phyloP scores from a whole-genome alignment of 2,329 filamentous ascomycete genomes.

The Fusarium mexicanum region DNA sequence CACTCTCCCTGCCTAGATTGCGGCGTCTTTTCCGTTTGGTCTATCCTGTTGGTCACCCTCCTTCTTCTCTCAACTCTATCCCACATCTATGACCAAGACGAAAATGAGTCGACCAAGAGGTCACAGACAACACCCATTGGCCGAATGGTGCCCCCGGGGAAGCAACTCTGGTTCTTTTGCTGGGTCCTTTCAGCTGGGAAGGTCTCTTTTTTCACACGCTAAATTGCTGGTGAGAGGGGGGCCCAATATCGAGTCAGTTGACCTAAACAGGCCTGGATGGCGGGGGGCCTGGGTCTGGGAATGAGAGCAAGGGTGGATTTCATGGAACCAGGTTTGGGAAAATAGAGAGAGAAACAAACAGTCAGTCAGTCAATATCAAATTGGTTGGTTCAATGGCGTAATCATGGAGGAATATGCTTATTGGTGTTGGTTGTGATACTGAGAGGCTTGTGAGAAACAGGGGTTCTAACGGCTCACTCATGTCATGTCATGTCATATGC shows the following conservation, averaged over 20 bases:
- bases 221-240: conserved; percentile 25
- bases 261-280: conserved; percentile 28
- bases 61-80: conserved; percentile 13
- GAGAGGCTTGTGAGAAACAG: conserved; percentile 9
- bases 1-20: neutral
- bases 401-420: conserved; percentile 10
- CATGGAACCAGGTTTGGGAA: conserved; percentile 2
- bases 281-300: conserved; percentile 17
- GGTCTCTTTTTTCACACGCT: conserved; percentile 24
- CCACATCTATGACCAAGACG: neutral
- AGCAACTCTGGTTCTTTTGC: conserved; percentile 23
- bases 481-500: conserved; percentile 13
- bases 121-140: conserved; percentile 22
- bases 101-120: conserved; percentile 12
- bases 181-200: conserved; percentile 34
- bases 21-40: conserved; percentile 35
- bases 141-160: conserved; percentile 20
- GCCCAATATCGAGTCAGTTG: conserved; percentile 38
- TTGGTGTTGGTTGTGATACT: conserved; percentile 9
- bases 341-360: conserved; percentile 9
- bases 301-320: conserved; percentile 5
- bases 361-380: neutral
- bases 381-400: conserved; percentile 1
- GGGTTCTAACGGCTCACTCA: conserved; percentile 7
- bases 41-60: conserved; percentile 9